Evolutionary conservation across 1,284 basidiomycete species (phyloP), one percentile per base, ranked within the genome.

Genomic region (Leccinum pseudoinsigne): DNA sequence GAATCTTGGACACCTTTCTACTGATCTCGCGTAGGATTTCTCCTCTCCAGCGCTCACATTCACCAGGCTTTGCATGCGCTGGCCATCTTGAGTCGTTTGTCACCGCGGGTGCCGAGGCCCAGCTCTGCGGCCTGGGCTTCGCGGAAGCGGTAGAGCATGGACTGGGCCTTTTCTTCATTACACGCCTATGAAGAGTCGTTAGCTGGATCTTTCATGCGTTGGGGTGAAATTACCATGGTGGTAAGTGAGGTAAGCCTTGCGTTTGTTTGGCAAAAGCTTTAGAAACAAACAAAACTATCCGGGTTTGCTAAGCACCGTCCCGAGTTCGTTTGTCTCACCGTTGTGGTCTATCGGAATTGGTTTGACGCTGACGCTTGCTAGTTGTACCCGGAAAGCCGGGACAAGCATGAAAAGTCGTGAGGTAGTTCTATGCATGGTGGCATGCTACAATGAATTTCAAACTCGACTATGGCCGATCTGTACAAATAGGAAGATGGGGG

Each of bases 111-210:
- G 18, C 90, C 89, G 26, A 98, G 82, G 16, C 97, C 97, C 71
- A 98, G 89, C 79, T 98, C 97, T 58, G 92, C 90, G 0, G 94
- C 95, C 78, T 99, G 97, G 59, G 94, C 93, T 78, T 98, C 95
- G 64, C 97, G 92, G 79, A 99, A 99, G 68, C 97, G 95, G 79
- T 97, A 98, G 59, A 99, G 87, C 95, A 98, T 98, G 57, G 95
- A 97, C 79, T 97, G 95, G 1, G 95, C 93, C 77, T 97, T 98
- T 78, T 97, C 95, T 77, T 95, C 92, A 90, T 97, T 97, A 78
- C 95, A 92, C 69, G 95, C 94, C 95, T 94, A 23, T 21, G 72
- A 1, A 18, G 23, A 0, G 2, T 66, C 2, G 53, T 51, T 23
- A 14, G 47, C 4, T 51, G 36, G 5, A 7, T 18, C 4, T 5